Evolutionary conservation across 495 filamentous ascomycete species (phyloP).

Genomic region (Neurospora terricola): DNA sequence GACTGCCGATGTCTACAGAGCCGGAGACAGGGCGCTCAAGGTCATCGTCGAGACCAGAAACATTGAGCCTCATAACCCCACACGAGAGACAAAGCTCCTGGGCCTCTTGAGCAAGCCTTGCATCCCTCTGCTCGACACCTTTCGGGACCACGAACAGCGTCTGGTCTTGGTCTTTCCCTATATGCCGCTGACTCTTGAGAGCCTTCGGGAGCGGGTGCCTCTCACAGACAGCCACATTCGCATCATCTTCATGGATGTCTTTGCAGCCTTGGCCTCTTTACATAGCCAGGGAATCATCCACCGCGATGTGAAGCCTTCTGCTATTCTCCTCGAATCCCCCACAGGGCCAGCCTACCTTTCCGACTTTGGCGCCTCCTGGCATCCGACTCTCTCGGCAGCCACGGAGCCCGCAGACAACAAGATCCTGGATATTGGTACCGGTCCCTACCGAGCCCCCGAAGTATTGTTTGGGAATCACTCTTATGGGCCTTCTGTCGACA

Average conservation of each 20-base stretch:
- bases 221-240: conserved; percentile 34
- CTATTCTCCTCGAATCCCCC: conserved; percentile 62
- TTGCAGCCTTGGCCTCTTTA: conserved; percentile 60
- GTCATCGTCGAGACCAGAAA: conserved; percentile 65
- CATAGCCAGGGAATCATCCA: conserved; percentile 75
- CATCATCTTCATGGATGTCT: conserved; percentile 52
- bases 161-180: conserved; percentile 80
- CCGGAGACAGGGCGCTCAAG: conserved; percentile 64
- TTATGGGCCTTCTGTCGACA: conserved; percentile 65
- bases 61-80: conserved; percentile 69
- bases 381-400: conserved; percentile 42
- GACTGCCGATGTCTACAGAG: conserved; percentile 69
- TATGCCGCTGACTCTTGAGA: conserved; percentile 58
- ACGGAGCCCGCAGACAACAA: conserved; percentile 60
- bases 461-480: conserved; percentile 71
- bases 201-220: conserved; percentile 41
- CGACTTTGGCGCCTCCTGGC: conserved; percentile 91
- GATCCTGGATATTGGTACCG: conserved; percentile 88
- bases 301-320: conserved; percentile 88
- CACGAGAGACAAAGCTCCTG: conserved; percentile 68
- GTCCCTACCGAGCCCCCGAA: conserved; percentile 83
- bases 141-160: conserved; percentile 57
- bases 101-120: conserved; percentile 33
- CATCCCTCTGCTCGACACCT: conserved; percentile 60
- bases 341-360: conserved; percentile 66